phyloP scores from a whole-genome alignment of 805 yeast species.

The Kuraishia hungarica region DNA sequence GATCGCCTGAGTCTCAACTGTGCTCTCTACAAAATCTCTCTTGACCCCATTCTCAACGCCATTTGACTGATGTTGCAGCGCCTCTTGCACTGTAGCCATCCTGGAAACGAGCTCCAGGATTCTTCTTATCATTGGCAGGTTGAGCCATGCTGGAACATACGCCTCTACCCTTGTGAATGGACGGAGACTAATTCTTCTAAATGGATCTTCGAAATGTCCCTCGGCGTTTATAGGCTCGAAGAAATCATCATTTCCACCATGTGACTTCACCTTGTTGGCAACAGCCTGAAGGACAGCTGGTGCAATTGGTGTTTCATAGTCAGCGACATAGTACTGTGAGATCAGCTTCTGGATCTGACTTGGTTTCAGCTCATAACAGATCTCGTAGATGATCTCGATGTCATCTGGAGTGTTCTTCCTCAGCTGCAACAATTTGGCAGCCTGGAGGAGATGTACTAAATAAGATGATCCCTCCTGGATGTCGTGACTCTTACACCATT shows the following conservation, averaged over 20 bases:
- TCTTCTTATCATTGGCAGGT: slow-evolving; percentile 80
- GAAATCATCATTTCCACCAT: slow-evolving; percentile 49
- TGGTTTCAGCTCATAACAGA: slow-evolving; percentile 89
- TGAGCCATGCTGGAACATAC: slow-evolving; percentile 91
- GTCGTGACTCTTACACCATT: slow-evolving; percentile 95
- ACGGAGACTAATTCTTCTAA: slow-evolving; percentile 62
- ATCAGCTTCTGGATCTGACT: slow-evolving; percentile 92
- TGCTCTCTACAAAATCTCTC: background rate
- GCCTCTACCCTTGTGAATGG: slow-evolving; percentile 80
- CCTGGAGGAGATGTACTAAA: slow-evolving; percentile 82
- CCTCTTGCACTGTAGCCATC: slow-evolving; percentile 66
- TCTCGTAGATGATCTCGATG: slow-evolving; percentile 85
- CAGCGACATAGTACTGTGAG: slow-evolving; percentile 84
- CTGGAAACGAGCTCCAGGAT: slow-evolving; percentile 83
- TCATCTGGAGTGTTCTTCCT: slow-evolving; percentile 86
- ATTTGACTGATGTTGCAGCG: background rate
- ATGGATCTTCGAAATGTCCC: slow-evolving; percentile 79
- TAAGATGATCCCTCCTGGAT: slow-evolving; percentile 81
- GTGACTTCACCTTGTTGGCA: slow-evolving; percentile 66
- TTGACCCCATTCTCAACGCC: background rate
- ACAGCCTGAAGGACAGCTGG: slow-evolving; percentile 72
- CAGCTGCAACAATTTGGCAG: slow-evolving; percentile 86
- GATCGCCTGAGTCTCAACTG: background rate
- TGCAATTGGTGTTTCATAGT: slow-evolving; percentile 88
- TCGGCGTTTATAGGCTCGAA: slow-evolving; percentile 62